A percentile compares a stretch with the other conserved stretches of the same genome.
phyloP scores from a whole-genome alignment of 257 asterid genomes.

The Dorcoceras hygrometricum region DNA sequence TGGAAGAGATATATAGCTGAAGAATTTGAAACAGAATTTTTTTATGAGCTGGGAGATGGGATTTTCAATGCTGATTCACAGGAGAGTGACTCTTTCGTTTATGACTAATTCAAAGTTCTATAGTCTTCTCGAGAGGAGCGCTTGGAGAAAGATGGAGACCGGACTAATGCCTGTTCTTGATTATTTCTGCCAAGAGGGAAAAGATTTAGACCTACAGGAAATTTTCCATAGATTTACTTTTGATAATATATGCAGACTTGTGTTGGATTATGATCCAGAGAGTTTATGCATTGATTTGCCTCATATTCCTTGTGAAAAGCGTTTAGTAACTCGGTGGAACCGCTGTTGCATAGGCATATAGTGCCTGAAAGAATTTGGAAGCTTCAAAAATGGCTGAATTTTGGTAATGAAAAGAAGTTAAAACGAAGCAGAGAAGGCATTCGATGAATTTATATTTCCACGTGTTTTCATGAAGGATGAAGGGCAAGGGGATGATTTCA shows the following conservation, averaged over 20 bases:
- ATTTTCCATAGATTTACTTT: constrained; percentile 39
- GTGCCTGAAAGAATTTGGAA: constrained; percentile 44
- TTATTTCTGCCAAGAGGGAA: neutral
- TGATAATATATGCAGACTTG: constrained; percentile 25
- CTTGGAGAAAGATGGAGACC: constrained; percentile 35
- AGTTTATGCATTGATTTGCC: constrained; percentile 33
- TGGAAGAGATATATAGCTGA: no score
- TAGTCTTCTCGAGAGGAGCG: constrained; percentile 12
- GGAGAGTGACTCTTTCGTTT: constrained; percentile 26
- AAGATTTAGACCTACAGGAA: constrained; percentile 38
- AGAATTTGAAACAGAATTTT: no score
- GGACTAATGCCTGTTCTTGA: constrained; percentile 42
- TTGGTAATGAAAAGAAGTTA: constrained; percentile 33
- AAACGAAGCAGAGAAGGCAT: constrained; percentile 19
- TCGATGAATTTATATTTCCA: constrained; percentile 30
- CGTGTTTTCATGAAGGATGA: constrained; percentile 5
- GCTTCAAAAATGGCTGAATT: constrained; percentile 32
- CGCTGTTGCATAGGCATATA: constrained; percentile 33
- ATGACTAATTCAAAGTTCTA: constrained; percentile 25
- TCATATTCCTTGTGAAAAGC: constrained; percentile 35
- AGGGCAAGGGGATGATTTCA: constrained; percentile 5
- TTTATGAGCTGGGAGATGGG: constrained; percentile 57
- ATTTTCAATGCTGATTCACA: constrained; percentile 49
- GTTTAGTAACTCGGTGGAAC: constrained; percentile 24
- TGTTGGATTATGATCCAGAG: constrained; percentile 34